Evolutionary conservation across 441 rosid species (phyloP).

Genomic region (Erodium chrysanthum): DNA sequence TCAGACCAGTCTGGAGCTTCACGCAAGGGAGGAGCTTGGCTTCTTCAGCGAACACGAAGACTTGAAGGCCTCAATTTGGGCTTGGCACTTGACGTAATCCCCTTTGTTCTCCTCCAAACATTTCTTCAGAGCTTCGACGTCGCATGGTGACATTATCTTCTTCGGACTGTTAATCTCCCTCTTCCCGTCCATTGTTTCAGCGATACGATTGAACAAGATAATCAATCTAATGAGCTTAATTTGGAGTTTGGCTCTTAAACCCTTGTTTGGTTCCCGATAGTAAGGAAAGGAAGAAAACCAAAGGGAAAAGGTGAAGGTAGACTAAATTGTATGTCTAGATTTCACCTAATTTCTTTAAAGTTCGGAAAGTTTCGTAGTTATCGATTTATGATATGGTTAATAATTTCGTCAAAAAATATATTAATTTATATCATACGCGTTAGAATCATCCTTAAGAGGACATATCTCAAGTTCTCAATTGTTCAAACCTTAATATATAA

Average conservation of each 20-base stretch:
- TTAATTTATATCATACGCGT: too few relatives aligned
- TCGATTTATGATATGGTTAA: too few relatives aligned
- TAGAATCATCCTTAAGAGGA: too few relatives aligned
- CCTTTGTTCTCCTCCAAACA: constrained; percentile 81
- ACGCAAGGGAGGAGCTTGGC: constrained; percentile 23
- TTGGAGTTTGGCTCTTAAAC: background rate
- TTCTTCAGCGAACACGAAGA: constrained; percentile 61
- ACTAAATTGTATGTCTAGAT: too few relatives aligned
- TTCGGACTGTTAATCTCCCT: constrained; percentile 25
- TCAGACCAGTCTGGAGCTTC: background rate
- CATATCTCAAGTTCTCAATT: too few relatives aligned
- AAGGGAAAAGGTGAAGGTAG: background rate
- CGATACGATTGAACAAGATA: background rate
- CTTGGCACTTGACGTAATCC: constrained; percentile 51
- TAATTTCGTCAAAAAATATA: too few relatives aligned
- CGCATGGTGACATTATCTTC: constrained; percentile 59
- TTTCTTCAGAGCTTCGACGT: constrained; percentile 77
- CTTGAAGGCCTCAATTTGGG: constrained; percentile 73
- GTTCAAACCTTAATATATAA: too few relatives aligned
- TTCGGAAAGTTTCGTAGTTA: too few relatives aligned
- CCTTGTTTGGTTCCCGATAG: constrained; percentile 16
- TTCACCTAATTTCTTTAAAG: too few relatives aligned
- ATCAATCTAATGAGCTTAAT: background rate
- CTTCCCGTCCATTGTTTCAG: constrained; percentile 27
- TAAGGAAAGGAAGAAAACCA: background rate